Base-by-base conservation (phyloP, 805 yeast genomes). In the Sugiyamaella smithiae region DNA sequence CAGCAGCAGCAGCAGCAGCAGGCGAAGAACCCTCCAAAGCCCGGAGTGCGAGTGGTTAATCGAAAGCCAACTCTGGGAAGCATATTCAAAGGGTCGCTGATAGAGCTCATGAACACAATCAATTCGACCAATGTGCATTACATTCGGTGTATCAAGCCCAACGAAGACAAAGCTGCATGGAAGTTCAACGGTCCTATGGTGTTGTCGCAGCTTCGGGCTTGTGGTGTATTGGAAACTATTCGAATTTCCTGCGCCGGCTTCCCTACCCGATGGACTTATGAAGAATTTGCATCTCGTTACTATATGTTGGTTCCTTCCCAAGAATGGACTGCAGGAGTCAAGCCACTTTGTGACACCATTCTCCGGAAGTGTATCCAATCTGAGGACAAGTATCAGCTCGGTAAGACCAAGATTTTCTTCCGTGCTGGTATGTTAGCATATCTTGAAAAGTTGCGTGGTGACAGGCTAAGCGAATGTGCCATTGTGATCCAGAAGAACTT, bases 191-290 rank as follows among this genome's bases (percentile, higher is more conserved):
- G 95, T 12, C 77, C 89, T 37, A 90, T 91, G 97, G 98, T 91
- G 11, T 75, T 93, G 52, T 84, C 95, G 4, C 99, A 91, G 68
- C 76, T 91, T 54, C 80, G 99, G 65, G 99, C 99, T 4, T 91
- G 99, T 75, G 99, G 99, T 84, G 98, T 91, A 41, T 74, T 91
- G 58, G 99, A 93, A 66, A 93, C 99, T 1, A 91, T 91, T 63
- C 76, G 96, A 62, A 91, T 91, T 42, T 90, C 97, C 1, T 90
- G 97, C 71, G 97, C 96, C 44, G 99, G 99, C 35, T 91, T 90
- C 77, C 99, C 99, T 14, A 85, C 97, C 0, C 77, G 97, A 64
- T 88, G 97, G 89, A 81, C 96, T 1, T 93, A 88, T 64, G 89
- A 84, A 45, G 98, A 93, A 64, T 91, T 91, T 72, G 95, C 89